Evolutionary conservation across 768 basidiomycete genomes (phyloP), one percentile per base, ranked within the genome.

Genomic region (Mycena floridula): DNA sequence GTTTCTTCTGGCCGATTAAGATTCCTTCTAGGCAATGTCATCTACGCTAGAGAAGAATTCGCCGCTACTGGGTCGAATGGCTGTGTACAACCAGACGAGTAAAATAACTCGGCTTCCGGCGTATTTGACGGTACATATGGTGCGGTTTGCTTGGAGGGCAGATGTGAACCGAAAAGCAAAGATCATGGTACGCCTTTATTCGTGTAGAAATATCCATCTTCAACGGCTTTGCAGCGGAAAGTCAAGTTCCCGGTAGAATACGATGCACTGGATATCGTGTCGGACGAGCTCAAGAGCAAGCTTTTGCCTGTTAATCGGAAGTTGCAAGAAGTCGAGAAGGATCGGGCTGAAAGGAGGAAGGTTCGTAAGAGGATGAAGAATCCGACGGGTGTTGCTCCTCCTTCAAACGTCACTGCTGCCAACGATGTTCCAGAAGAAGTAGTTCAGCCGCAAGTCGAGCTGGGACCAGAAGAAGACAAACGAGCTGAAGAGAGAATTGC

Each of bases 121-220:
- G 4, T 94, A 89, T 56, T 75, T 96, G 18, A 82, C 85, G 5
- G 79, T 98, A 4, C 92, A 98, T 55, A 89, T 97, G 86, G 93
- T 94, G 11, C 87, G 96, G 38, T 99, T 98, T 62, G 85, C 83
- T 44, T 99, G 96, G 96, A 72, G 90, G 48, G 72, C 78, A 27
- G 96, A 98, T 52, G 93, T 96, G 47, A 65, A 65, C 42, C 91
- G 85, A 70, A 98, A 98, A 59, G 82, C 95, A 2, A 98, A 99
- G 68, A 95, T 98, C 60, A 92, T 99, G 95, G 87, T 87, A 48
- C 36, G 66, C 54, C 42, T 43, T 20, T 44, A 11, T 4, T 40
- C 23, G 15, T 23, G 45, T 0, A 16, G 21, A 7, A 35, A 24
- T 6, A 21, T 37, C 37, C 9, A 11, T 21, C 25, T 7, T 21